Base-by-base conservation (phyloP, 2,329 filamentous ascomycete genomes). In the Cytospora leucostoma region DNA sequence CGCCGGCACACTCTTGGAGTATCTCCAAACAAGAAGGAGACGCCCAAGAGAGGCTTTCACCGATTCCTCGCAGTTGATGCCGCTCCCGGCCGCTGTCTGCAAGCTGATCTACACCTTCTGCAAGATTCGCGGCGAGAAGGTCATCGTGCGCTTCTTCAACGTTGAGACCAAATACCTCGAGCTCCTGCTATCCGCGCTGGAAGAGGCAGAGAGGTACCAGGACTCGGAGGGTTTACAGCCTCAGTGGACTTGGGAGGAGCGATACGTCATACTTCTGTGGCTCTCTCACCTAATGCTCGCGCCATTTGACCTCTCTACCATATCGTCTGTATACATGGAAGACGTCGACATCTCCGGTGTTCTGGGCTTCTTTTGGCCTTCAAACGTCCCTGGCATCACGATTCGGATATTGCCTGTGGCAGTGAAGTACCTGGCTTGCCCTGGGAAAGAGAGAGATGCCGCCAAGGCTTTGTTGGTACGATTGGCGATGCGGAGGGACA, bases 61-160 rank as follows among this genome's bases (percentile, higher is more conserved):
- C n/a, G 63, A 66, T 51, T 70, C 67, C 7, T 72, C 79, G 61
- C 74, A 84, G 11, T 70, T 86, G 15, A 76, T 80, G 27, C 82
- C 88, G 0, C 76, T 92, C 0, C 84, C 88, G 32, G 82, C 84
- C 65, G 93, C 92, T 5, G 87, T 96, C 61, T 92, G 89, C 74
- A 86, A 84, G 66, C 80, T 98, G 2, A 76, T 99, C 40, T 98
- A 98, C 73, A 89, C 89, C 0, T 89, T 99, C 65, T 97, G 93
- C 82, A 99, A 99, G 77, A 89, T 98, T 57, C 86, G 95, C 59
- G 94, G 95, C 32, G 88, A 95, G 73, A 98, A 98, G 75, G 89
- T 99, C 58, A 89, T 99, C 69, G 88, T 93, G 59, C 87, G 92
- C 50, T 97, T 98, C 72, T 80, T 99, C 68, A 94, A 91, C 73